These are phyloP conservation scores for Paratinospora sagittata DNA, from an alignment of 164 flowering plant genomes.

Conservation along the genomic window DNA sequence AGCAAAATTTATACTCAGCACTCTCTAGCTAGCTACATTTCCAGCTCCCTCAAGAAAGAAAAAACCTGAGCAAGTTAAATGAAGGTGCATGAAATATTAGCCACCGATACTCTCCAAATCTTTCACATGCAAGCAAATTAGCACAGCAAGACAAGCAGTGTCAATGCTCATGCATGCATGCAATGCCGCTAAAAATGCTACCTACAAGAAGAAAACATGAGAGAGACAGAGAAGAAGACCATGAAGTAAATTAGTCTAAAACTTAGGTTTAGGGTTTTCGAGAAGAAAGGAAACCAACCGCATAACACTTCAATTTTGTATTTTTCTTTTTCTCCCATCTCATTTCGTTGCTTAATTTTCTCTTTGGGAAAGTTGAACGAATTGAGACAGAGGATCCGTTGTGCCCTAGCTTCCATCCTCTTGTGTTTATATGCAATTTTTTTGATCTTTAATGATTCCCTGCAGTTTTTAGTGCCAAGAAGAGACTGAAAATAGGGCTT, in stretches of 20 bases:
- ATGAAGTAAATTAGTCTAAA: no score
- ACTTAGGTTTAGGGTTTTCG: no score
- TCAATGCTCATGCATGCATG: background rate
- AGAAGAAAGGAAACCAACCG: no score
- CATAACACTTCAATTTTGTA: no score
- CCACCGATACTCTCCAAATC: slow-evolving; percentile 4
- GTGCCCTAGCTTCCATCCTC: no score
- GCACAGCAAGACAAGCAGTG: background rate
- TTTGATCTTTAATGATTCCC: background rate
- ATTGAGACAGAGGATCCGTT: no score
- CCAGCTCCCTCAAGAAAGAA: slow-evolving; percentile 23
- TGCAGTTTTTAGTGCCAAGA: slow-evolving; percentile 53
- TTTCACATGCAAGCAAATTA: background rate
- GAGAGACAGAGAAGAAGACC: no score
- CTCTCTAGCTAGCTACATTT: background rate
- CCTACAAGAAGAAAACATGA: no score
- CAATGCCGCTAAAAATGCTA: background rate
- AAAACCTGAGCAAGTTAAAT: slow-evolving; percentile 7
- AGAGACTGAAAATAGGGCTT: slow-evolving; percentile 78
- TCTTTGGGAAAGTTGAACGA: no score
- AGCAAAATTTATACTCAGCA: slow-evolving; percentile 4
- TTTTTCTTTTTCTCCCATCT: no score
- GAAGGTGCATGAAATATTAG: slow-evolving; percentile 5
- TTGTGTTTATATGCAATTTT: no score
- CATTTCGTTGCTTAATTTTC: no score